Evolutionary conservation across 2,329 filamentous ascomycete genomes (phyloP).

Genomic region (Ascochyta pisi): DNA sequence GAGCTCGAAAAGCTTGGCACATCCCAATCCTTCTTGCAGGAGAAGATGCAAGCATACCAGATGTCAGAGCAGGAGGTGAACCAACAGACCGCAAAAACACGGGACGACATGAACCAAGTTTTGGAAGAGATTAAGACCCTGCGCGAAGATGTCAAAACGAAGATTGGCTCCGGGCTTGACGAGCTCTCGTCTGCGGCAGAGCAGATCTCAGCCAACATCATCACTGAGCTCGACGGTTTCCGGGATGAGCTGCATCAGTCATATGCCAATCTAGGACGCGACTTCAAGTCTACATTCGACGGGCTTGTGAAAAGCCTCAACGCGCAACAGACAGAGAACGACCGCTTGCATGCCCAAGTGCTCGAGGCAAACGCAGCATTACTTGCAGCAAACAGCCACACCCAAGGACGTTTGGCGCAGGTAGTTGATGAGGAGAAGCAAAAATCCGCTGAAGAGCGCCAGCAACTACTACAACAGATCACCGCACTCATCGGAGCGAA

Average conservation of each 20-base stretch:
- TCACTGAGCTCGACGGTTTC: constrained; percentile 84
- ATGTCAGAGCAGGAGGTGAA: constrained; percentile 72
- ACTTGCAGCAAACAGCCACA: constrained; percentile 70
- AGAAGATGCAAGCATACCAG: constrained; percentile 72
- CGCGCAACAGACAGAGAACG: constrained; percentile 77
- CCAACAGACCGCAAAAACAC: constrained; percentile 71
- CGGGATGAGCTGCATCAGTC: constrained; percentile 82
- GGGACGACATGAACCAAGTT: constrained; percentile 87
- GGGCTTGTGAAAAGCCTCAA: constrained; percentile 76
- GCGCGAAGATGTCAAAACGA: constrained; percentile 84
- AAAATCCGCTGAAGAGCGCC: constrained; percentile 74
- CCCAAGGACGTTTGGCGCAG: constrained; percentile 71
- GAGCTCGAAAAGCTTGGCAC: constrained; percentile 75
- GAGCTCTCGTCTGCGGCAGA: constrained; percentile 84
- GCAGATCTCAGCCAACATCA: constrained; percentile 86
- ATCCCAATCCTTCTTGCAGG: constrained; percentile 73
- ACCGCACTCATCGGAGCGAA: constrained; percentile 77
- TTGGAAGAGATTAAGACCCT: constrained; percentile 92
- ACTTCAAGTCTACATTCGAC: constrained; percentile 87
- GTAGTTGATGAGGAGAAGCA: constrained; percentile 78
- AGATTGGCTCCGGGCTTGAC: constrained; percentile 83
- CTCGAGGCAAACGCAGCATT: constrained; percentile 72
- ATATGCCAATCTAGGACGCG: constrained; percentile 80
- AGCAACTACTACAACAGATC: constrained; percentile 77
- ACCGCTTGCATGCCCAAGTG: constrained; percentile 74